Base-by-base conservation (phyloP, 495 filamentous ascomycete genomes). In the Cercophora sp. region DNA sequence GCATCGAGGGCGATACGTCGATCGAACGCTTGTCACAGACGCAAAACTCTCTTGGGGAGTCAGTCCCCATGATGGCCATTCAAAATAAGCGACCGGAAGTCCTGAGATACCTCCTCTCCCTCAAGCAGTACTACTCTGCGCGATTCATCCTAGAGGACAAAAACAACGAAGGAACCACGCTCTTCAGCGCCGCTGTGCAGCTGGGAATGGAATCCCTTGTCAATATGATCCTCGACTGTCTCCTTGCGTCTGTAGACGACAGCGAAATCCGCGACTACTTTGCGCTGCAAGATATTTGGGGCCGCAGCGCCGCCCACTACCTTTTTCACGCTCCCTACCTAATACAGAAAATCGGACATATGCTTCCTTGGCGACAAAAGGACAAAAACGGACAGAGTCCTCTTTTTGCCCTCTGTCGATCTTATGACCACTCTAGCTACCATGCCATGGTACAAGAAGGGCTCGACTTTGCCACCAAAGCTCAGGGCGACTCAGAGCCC, bases 381-480 rank as follows among this genome's bases (percentile, higher is more conserved):
- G 94, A 99, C 65, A 95, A 88, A 59, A 96, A 96, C 67, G 94
- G 93, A 0, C 92, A 96, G 66, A 99, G 94, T 4, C 94, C 94
- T 5, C 71, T 99, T 10, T 96, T 96, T 63, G 94, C 94, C 8
- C 73, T 97, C 4, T 96, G 89, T 66, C 81, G 94, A 51, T 96
- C 89, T 0, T 99, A 99, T 63, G 94, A 99, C 64, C 89, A 99
- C 70, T 78, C 83, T 2, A 78, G 89, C 55, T 99, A 99, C 67
- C 75, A 79, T 36, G 69, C 72, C 27, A 96, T 99, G 94, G 87
- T 97, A 1, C 80, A 84, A 52, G 76, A 79, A 42, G 93, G 86
- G 3, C 71, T 97, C 45, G 77, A 84, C 15, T 82, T 84, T 41
- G 91, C 93, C 3, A 85, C 85, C 42, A 65, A 65, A 41, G 76